Percentiles rank a stretch among this genome's conserved stretches.
Conservation (phyloP, 2,329 filamentous ascomycete species). For the Podosphaera fusca region DNA sequence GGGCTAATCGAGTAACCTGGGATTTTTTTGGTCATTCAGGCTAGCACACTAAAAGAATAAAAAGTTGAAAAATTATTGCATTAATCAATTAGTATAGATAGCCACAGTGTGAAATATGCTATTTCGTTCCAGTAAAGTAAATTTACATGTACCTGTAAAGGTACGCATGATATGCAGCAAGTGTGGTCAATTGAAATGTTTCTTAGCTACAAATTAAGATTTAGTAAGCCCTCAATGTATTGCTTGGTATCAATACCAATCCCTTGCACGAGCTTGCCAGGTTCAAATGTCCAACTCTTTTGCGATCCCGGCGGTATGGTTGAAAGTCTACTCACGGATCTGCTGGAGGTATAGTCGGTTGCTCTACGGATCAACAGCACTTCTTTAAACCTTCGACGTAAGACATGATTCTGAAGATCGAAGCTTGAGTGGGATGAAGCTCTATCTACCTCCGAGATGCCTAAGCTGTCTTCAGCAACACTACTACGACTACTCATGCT, state of each 20-base stretch:
- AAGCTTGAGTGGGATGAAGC: neutral
- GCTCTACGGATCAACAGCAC: slow-evolving; percentile 37
- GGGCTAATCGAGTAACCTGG: too few species aligned
- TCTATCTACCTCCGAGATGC: neutral
- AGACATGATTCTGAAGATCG: neutral
- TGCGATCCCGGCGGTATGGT: slow-evolving; percentile 16
- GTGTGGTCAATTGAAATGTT: too few species aligned
- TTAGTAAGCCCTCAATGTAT: slow-evolving; percentile 53
- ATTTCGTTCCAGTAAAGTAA: too few species aligned
- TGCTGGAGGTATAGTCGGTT: slow-evolving; percentile 24
- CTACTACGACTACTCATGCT: neutral
- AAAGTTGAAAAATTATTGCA: too few species aligned
- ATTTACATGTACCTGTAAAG: too few species aligned
- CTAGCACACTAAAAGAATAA: too few species aligned
- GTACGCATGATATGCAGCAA: too few species aligned
- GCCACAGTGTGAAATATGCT: too few species aligned
- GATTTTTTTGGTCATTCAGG: too few species aligned
- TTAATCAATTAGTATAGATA: too few species aligned
- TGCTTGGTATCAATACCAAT: slow-evolving; percentile 55
- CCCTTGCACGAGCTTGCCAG: slow-evolving; percentile 40
- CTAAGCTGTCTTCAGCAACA: slow-evolving; percentile 4
- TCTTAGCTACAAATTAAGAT: slow-evolving; percentile 19
- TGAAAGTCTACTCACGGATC: slow-evolving; percentile 5
- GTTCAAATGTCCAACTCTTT: slow-evolving; percentile 27
- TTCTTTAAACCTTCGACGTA: slow-evolving; percentile 23